Percentiles rank a stretch among this genome's conserved stretches.
These are phyloP conservation scores for Aspergillus spinulosporus DNA, from an alignment of 2,329 filamentous ascomycete species.

Conservation along the genomic window DNA sequence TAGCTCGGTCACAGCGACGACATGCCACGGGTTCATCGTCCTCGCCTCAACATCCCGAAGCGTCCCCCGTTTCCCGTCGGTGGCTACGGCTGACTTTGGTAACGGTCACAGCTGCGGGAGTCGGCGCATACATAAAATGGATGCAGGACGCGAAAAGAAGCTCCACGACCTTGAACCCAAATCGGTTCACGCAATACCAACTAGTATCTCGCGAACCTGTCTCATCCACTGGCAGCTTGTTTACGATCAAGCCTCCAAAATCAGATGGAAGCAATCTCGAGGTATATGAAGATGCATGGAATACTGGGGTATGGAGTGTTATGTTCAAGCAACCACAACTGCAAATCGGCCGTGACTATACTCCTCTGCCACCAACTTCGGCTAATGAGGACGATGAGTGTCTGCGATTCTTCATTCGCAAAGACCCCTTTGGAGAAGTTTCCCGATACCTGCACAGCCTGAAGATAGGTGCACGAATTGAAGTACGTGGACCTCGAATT, in stretches of 20 bases:
- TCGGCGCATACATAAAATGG: conserved; percentile 39
- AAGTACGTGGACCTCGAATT: conserved; percentile 74
- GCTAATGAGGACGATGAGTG: conserved; percentile 37
- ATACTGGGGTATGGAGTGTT: conserved; percentile 76
- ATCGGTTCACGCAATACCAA: conserved; percentile 43
- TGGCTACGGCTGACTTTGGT: conserved; percentile 40
- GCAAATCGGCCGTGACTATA: conserved; percentile 90
- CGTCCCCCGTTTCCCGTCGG: conserved; percentile 9
- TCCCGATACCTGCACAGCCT: conserved; percentile 75
- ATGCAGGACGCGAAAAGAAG: conserved; percentile 22
- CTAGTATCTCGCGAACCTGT: conserved; percentile 46
- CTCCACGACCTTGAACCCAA: conserved; percentile 36
- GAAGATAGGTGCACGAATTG: conserved; percentile 62
- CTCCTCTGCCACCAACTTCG: conserved; percentile 63
- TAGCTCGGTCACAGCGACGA: conserved; percentile 21
- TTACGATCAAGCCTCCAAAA: conserved; percentile 43
- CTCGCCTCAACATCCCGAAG: conserved; percentile 11
- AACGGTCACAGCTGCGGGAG: conserved; percentile 37
- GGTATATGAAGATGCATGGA: conserved; percentile 53
- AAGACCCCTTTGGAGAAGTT: conserved; percentile 77
- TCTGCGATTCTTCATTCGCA: conserved; percentile 75
- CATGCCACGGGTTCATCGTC: conserved; percentile 27
- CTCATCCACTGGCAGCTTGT: conserved; percentile 50
- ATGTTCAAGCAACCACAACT: conserved; percentile 93
- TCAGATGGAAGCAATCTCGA: conserved; percentile 34